Evolutionary conservation across 257 asterid genomes (phyloP), one percentile per base, ranked within the genome.

Genomic region (Hygrophila difformis): DNA sequence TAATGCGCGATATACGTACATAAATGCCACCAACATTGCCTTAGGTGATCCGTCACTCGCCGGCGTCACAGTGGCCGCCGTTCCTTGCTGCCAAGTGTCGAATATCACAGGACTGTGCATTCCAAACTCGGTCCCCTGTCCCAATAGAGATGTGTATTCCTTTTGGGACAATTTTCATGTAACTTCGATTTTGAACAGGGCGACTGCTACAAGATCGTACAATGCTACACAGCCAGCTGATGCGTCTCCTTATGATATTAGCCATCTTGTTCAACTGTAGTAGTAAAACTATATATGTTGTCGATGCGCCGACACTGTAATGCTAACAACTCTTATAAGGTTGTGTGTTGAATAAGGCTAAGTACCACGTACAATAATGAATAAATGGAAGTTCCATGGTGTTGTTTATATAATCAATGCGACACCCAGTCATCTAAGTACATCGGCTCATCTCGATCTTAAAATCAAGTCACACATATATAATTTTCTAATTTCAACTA

Each of bases 11-110:
- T 83, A 76, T 47, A 79, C 56, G 18, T 65, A 47, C 41, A 42
- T 79, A 24, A 83, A 83, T 57, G 6, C 11, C 40, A 60, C 69
- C 26, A 57, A 61, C 68, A 69, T 83, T 44, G 18, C 60, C 0
- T 6, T 47, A 0, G 73, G 62, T 13, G 67, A 63, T 17, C 70
- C 69, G 21, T 28, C 82, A 0, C 18, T 13, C 17, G 18, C 55
- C 56, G 69, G 71, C 12, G 0, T 71, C 18, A 44, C 14, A 23
- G 66, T 59, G 2, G 8, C 4, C 1, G 49, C 63, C 12, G 51
- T 58, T 26, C 28, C 86, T 6, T 77, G 82, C 22, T 77, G 86
- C 50, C 17, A 6, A 22, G 66, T 56, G 12, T 16, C 11, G 8
- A 12, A 2, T 0, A 3, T 0, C 2, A 31, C 33, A 0, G 76